Evolutionary conservation across 257 asterid species (phyloP).

Genomic region (Cordia subcordata): DNA sequence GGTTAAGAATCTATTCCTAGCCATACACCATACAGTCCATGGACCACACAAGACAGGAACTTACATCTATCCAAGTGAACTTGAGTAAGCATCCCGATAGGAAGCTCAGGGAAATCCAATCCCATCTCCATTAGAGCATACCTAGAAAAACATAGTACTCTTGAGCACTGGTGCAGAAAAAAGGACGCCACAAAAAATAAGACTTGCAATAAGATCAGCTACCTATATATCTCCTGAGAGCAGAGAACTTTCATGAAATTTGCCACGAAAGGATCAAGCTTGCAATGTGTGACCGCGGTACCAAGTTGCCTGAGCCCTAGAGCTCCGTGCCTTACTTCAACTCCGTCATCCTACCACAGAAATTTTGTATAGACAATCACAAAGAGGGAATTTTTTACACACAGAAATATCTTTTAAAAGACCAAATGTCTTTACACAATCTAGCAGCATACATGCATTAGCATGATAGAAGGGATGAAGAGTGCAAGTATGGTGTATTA

Average conservation of each 20-base stretch:
- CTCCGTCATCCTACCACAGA: constrained; percentile 71
- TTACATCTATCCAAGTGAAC: constrained; percentile 63
- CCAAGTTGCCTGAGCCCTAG: constrained; percentile 73
- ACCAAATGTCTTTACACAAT: too few species aligned
- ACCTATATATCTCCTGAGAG: constrained; percentile 85
- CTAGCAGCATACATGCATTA: too few species aligned
- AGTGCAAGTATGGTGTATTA: constrained; percentile 5
- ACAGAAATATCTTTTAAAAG: too few species aligned
- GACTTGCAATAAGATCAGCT: neutral
- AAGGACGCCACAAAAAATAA: neutral
- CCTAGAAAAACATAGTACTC: constrained; percentile 21
- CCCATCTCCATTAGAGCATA: constrained; percentile 91
- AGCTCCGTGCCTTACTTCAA: constrained; percentile 83
- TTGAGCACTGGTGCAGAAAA: neutral
- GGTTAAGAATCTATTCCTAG: neutral
- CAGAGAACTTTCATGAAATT: constrained; percentile 69
- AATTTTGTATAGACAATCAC: too few species aligned
- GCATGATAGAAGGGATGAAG: too few species aligned
- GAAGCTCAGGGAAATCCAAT: constrained; percentile 65
- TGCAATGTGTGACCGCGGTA: constrained; percentile 58
- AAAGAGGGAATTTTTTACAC: too few species aligned
- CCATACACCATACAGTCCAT: too few species aligned
- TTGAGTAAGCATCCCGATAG: constrained; percentile 76
- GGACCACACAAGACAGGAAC: neutral
- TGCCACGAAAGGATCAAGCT: constrained; percentile 74